Conservation (phyloP, 257 asterid genomes). For the Scutellaria minor region DNA sequence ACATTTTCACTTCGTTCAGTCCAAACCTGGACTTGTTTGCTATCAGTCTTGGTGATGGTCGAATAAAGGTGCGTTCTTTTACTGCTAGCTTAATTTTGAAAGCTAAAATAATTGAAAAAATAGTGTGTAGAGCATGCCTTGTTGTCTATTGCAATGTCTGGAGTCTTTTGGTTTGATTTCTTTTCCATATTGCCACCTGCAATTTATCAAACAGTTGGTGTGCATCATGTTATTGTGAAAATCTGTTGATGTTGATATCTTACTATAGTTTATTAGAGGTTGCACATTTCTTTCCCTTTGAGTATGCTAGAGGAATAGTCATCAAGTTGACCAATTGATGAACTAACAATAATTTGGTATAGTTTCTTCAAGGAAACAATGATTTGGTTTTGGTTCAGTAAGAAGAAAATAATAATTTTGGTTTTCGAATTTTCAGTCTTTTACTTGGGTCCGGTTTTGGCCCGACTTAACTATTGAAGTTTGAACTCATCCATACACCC, state of each 20-base stretch:
- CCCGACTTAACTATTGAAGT: neutral
- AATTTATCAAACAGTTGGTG: neutral
- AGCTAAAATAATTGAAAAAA: constrained; percentile 13
- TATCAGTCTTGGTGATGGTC: constrained; percentile 76
- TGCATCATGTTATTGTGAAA: neutral
- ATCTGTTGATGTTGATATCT: neutral
- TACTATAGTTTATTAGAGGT: neutral
- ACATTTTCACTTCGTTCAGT: constrained; percentile 70
- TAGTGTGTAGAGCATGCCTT: too few species aligned
- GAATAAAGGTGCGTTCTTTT: constrained; percentile 62
- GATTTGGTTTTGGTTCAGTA: neutral
- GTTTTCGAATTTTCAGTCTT: neutral
- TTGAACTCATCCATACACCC: neutral
- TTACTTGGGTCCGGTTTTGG: neutral
- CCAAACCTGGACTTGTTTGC: constrained; percentile 76
- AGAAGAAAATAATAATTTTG: neutral
- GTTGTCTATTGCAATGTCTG: too few species aligned
- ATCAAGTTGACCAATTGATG: neutral
- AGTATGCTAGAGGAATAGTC: too few species aligned
- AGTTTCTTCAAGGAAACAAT: too few species aligned
- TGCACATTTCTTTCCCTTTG: neutral
- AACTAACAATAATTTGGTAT: neutral
- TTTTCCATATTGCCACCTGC: too few species aligned
- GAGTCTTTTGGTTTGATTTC: too few species aligned
- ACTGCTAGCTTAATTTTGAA: neutral